phyloP scores from a whole-genome alignment of 306 rosid genomes.

The Delonix regia region DNA sequence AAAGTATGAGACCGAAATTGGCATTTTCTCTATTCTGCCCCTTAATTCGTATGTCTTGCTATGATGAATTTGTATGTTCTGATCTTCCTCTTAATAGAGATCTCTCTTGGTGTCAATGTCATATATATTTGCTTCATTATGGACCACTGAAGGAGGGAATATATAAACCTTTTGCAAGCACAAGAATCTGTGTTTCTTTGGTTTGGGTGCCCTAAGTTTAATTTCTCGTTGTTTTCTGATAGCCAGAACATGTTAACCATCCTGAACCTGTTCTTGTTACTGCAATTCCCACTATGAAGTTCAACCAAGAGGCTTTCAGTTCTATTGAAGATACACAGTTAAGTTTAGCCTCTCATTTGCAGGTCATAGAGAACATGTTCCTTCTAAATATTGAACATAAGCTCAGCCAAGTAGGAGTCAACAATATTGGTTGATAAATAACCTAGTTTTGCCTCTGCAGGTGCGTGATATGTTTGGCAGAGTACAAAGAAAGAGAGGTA shows the following conservation, averaged over 20 bases:
- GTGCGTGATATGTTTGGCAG: slow-evolving; percentile 91
- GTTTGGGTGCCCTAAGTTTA: slow-evolving; percentile 40
- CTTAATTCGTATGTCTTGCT: slow-evolving; percentile 25
- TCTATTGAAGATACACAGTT: slow-evolving; percentile 81
- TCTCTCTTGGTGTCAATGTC: not conserved
- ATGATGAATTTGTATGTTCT: slow-evolving; percentile 8
- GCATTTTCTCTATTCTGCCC: not conserved
- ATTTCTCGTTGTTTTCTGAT: slow-evolving; percentile 64
- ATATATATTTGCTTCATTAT: not conserved
- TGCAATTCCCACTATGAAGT: slow-evolving; percentile 93
- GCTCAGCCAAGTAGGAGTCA: not conserved
- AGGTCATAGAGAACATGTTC: slow-evolving; percentile 9
- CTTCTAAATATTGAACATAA: not conserved
- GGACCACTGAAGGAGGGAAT: not conserved
- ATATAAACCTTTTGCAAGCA: not conserved
- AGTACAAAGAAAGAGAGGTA: slow-evolving; percentile 85
- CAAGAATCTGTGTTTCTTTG: slow-evolving; percentile 11
- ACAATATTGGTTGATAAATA: slow-evolving; percentile 11
- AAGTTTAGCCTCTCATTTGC: slow-evolving; percentile 47
- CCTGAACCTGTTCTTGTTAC: slow-evolving; percentile 77
- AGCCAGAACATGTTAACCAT: slow-evolving; percentile 78
- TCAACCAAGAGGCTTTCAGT: slow-evolving; percentile 78
- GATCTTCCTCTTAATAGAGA: not conserved
- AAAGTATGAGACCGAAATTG: no score
- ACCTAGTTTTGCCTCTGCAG: slow-evolving; percentile 47